Evolutionary conservation across 1,284 basidiomycete genomes (phyloP), one percentile per base, ranked within the genome.

Genomic region (Trametes hirsuta): DNA sequence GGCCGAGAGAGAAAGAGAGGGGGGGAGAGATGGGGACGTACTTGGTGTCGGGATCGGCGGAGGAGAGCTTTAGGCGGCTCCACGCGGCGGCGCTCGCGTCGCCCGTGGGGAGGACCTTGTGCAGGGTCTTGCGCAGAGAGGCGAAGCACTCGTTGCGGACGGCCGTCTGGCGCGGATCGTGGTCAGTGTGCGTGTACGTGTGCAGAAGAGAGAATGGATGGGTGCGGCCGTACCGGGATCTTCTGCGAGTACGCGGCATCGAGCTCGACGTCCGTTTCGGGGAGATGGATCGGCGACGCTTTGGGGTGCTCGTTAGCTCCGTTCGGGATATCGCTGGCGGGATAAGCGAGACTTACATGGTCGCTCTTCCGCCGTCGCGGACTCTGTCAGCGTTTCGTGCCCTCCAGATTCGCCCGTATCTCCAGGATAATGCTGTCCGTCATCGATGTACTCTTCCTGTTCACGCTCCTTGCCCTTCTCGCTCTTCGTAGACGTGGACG

Each of bases 191-290:
- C 24, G 44, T 25, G 18, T 54, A 44, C 21, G 39, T 42, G 10
- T 36, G 8, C n/a, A 35, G 14, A n/a, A 51, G 6, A 49, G 12
- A 21, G 37, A 8, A 9, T 30, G 2, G 34, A 11, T 0, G 9
- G 34, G 5, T 21, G 10, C 4, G 72, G 30, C 30, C 79, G 50
- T 63, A 90, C 87, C 0, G 82, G 78, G 14, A 88, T 77, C 72
- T 90, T 91, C 53, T 77, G 77, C 6, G 88, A 90, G 66, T 79
- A 83, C 2, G 78, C 75, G n/a, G 75, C 78, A 40, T 87, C 85
- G 11, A 88, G 75, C 37, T 82, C 76, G 18, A 85, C 68, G 15
- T 77, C 69, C 1, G 81, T 73, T 11, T 81, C 77, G 0, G 79
- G 77, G 1, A 83, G 62, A 2, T 75, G 67, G 5, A 75, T 40